A percentile compares a stretch with the other conserved stretches of the same genome.
These are phyloP conservation scores for Thermothielavioides terrestris DNA, from an alignment of 495 filamentous ascomycete species.

Conservation along the genomic window DNA sequence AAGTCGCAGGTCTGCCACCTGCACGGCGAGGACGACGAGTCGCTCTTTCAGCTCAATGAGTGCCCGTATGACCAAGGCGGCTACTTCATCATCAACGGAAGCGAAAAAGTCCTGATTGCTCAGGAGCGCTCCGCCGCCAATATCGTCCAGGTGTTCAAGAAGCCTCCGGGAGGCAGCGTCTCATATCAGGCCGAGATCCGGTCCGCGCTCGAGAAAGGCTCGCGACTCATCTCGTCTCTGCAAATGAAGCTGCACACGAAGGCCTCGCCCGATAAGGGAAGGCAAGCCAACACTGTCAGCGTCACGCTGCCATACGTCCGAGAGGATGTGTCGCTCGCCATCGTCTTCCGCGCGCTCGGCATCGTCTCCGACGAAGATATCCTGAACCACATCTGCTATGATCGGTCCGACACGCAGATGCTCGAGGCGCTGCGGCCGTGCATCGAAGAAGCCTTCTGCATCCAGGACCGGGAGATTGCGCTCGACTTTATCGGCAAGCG, in stretches of 20 bases:
- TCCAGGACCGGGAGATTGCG: conserved; percentile 92
- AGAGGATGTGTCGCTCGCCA: conserved; percentile 81
- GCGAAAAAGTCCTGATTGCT: conserved; percentile 96
- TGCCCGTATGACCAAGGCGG: conserved; percentile 97
- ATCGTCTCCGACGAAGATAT: conserved; percentile 98
- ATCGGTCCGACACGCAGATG: conserved; percentile 91
- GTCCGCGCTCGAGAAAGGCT: conserved; percentile 93
- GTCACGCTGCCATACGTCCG: conserved; percentile 89
- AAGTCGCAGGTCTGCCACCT: conserved; percentile 90
- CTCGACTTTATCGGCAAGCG: conserved; percentile 94
- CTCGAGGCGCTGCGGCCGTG: conserved; percentile 93
- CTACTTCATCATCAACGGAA: conserved; percentile 99
- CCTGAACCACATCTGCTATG: conserved; percentile 93
- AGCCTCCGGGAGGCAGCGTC: conserved; percentile 75
- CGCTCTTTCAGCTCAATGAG: conserved; percentile 80
- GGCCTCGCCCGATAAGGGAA: conserved; percentile 65
- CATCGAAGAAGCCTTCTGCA: conserved; percentile 91
- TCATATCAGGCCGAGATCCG: conserved; percentile 93
- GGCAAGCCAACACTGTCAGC: conserved; percentile 78
- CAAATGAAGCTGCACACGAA: conserved; percentile 81
- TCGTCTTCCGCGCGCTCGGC: conserved; percentile 91
- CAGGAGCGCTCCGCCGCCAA: conserved; percentile 97
- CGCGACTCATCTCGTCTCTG: conserved; percentile 81
- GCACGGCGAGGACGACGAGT: conserved; percentile 67
- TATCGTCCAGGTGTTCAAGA: conserved; percentile 98